A percentile compares a stretch with the other conserved stretches of the same genome.
phyloP scores from a whole-genome alignment of 2,329 filamentous ascomycete species.

The Cercospora berteroae region DNA sequence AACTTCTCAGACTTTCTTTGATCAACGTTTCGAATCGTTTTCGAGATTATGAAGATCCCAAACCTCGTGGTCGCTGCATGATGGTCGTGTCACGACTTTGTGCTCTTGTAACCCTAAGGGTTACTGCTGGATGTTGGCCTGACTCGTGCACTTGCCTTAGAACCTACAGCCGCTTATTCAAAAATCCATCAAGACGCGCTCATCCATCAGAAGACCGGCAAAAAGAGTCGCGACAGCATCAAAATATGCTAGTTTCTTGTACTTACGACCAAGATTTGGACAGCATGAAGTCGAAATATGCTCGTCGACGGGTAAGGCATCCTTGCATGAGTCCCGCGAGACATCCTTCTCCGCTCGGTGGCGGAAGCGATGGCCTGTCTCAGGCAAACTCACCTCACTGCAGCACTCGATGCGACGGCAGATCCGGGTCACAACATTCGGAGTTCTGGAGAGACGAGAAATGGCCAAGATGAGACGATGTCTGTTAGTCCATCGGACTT shows the following conservation, averaged over 20 bases:
- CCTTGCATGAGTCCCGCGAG: not conserved
- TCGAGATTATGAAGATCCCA: not conserved
- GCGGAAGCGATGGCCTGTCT: not conserved
- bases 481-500: not conserved
- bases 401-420: not conserved
- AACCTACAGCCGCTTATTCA: not conserved
- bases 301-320: not conserved
- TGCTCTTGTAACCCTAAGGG: not conserved
- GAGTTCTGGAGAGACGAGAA: not conserved
- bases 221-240: not conserved
- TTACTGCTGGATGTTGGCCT: not conserved
- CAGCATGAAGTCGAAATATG: constrained; percentile 1
- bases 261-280: not conserved
- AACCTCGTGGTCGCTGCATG: not conserved
- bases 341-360: not conserved
- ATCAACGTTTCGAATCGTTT: not conserved
- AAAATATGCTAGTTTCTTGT: not conserved
- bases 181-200: not conserved
- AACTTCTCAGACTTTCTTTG: not conserved
- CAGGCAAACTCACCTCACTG: not conserved
- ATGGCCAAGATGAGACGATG: not conserved
- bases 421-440: not conserved
- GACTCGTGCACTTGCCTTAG: not conserved
- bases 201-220: not conserved
- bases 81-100: not conserved